These are phyloP conservation scores for Castanea crenata DNA, from an alignment of 306 rosid genomes.

Conservation along the genomic window DNA sequence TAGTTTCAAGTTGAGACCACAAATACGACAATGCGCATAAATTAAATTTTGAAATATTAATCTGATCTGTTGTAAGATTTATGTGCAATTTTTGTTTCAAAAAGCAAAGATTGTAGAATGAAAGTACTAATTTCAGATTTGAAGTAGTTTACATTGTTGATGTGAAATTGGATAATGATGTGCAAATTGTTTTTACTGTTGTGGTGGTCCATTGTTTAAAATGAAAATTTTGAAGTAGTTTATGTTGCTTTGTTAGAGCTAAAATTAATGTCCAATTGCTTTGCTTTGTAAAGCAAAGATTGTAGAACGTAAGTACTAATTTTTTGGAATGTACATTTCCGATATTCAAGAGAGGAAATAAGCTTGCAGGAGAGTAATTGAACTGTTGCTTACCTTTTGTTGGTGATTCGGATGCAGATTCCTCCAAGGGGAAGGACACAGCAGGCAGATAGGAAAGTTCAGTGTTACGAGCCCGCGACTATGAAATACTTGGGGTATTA, in stretches of 20 bases:
- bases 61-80: neutral
- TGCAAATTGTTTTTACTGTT: neutral
- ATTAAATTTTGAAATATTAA: neutral
- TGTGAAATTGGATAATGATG: neutral
- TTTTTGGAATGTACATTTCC: neutral
- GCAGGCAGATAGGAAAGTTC: slow-evolving; percentile 70
- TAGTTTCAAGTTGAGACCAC: neutral
- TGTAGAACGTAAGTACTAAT: neutral
- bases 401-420: slow-evolving; percentile 47
- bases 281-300: neutral
- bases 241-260: neutral
- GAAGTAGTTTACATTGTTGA: too few species aligned
- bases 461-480: slow-evolving; percentile 92
- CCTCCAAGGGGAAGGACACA: slow-evolving; percentile 81
- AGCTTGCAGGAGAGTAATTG: neutral
- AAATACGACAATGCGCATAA: neutral
- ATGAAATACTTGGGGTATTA: slow-evolving; percentile 88
- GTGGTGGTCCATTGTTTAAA: neutral
- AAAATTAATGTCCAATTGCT: neutral
- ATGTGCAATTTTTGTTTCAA: too few species aligned
- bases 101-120: too few species aligned
- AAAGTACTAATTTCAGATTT: too few species aligned
- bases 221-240: neutral
- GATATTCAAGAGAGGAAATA: neutral
- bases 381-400: slow-evolving; percentile 14